Percentiles rank a stretch among this genome's conserved stretches.
Evolutionary conservation across 192 early-diverging fungal species (phyloP).

Genomic region (Entomortierella parvispora): DNA sequence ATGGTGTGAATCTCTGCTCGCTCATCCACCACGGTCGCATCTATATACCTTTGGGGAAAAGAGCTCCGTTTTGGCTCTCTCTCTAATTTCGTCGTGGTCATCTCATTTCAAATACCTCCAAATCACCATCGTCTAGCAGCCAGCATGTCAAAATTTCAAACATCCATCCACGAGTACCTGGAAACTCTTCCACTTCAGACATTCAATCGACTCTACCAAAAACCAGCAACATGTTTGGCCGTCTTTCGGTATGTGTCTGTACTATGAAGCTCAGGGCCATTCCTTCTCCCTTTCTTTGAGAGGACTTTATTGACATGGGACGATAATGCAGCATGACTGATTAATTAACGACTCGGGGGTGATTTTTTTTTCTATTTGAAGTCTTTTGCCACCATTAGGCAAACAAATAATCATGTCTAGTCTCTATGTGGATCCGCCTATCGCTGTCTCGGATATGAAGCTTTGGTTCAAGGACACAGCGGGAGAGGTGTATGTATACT

Average conservation of each 20-base stretch:
- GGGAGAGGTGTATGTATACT: constrained; percentile 25
- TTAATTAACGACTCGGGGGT: neutral
- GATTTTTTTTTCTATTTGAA: neutral
- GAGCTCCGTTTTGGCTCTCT: too few species aligned
- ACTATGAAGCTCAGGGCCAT: neutral
- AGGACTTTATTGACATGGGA: neutral
- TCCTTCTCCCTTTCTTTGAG: neutral
- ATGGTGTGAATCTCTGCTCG: too few species aligned
- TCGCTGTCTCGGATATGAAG: constrained; percentile 68
- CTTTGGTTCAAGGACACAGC: constrained; percentile 66
- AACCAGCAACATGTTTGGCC: constrained; percentile 93
- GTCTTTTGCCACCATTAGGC: constrained; percentile 84
- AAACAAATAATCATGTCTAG: constrained; percentile 92
- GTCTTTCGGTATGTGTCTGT: constrained; percentile 75
- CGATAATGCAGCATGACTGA: neutral
- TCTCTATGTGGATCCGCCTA: constrained; percentile 75
- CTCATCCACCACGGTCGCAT: too few species aligned
- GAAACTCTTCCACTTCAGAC: constrained; percentile 81
- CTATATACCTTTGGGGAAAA: too few species aligned
- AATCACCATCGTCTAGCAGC: too few species aligned
- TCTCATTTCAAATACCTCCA: too few species aligned
- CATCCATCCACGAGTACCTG: constrained; percentile 82
- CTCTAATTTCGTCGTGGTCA: too few species aligned
- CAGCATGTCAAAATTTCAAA: constrained; percentile 69
- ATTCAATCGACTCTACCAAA: constrained; percentile 82